Conservation (phyloP, 352 stramenopile genomes). For the Ophiocytium majus region DNA sequence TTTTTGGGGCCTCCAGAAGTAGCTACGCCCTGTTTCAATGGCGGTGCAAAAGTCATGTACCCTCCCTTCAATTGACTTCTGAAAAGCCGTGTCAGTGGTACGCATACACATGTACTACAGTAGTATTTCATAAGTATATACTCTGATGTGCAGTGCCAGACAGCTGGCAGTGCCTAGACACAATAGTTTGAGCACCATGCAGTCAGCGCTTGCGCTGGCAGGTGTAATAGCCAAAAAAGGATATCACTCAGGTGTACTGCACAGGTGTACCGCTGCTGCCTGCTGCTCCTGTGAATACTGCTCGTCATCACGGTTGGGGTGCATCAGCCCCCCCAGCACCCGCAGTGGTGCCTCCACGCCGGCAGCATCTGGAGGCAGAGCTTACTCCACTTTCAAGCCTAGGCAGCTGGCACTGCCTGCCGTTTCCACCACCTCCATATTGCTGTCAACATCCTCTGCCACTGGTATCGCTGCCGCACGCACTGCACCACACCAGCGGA, state of each 20-base stretch:
- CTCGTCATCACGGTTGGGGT: not conserved
- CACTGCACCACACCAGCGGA: no score
- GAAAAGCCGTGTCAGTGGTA: not conserved
- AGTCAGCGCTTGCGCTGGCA: not conserved
- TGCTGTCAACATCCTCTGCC: no score
- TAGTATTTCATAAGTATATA: no score
- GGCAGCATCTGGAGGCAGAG: no score
- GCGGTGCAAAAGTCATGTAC: not conserved
- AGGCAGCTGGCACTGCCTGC: no score
- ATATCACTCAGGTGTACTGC: not conserved
- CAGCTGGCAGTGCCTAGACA: no score
- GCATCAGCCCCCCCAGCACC: no score
- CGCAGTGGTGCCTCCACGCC: no score
- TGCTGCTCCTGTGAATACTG: not conserved
- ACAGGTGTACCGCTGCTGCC: not conserved
- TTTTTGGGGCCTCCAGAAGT: not conserved
- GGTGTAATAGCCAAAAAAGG: not conserved
- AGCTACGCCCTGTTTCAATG: not conserved
- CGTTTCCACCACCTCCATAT: no score
- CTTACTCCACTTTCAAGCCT: no score
- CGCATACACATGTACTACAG: not conserved
- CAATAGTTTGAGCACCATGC: not conserved
- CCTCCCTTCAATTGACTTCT: not conserved
- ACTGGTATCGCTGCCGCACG: no score
- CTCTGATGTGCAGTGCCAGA: no score